Conservation (phyloP, 176 grass and related monocot species). For the Triticum monococcum region DNA sequence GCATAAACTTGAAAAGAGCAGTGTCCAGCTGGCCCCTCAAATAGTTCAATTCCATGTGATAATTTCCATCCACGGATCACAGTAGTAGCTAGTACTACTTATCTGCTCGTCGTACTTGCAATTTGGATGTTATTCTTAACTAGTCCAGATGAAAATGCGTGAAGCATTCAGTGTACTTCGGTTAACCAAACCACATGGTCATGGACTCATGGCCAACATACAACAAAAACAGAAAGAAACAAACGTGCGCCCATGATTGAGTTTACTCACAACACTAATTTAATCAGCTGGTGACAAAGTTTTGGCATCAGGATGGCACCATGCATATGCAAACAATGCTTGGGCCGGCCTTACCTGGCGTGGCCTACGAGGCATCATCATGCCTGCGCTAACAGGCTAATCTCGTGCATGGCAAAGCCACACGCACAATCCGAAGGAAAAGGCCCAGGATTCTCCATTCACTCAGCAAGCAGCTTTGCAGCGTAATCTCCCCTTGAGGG, state of each 20-base stretch:
- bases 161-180: too few species aligned
- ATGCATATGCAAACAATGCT: neutral
- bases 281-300: conserved; percentile 30
- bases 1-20: neutral
- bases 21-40: neutral
- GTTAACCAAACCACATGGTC: too few species aligned
- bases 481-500: neutral
- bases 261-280: too few species aligned
- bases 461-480: neutral
- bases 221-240: too few species aligned
- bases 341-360: neutral
- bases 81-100: neutral
- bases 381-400: conserved; percentile 35
- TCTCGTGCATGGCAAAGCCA: conserved; percentile 44
- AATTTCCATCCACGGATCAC: neutral
- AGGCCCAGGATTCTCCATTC: conserved; percentile 6
- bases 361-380: conserved; percentile 35
- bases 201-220: too few species aligned
- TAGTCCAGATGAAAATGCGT: too few species aligned
- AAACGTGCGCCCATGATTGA: too few species aligned
- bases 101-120: neutral
- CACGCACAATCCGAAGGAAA: neutral
- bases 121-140: too few species aligned
- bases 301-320: conserved; percentile 34
- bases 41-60: neutral